Conservation (phyloP, 106 monocot genomes). For the Chionographis japonica region DNA sequence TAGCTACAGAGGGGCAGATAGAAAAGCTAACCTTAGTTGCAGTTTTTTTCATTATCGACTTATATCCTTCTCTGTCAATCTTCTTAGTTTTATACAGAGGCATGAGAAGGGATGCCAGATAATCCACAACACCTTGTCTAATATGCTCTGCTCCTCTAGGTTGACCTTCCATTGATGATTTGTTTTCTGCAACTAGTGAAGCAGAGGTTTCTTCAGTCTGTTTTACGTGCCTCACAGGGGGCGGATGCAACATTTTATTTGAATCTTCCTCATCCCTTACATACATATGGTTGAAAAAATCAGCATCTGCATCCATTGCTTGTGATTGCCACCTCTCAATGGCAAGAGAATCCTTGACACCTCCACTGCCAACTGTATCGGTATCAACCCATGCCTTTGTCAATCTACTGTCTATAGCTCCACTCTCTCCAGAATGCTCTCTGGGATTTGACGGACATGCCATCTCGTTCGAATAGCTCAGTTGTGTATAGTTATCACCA, state of each 20-base stretch:
- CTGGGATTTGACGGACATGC: conserved; percentile 30
- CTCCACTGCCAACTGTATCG: conserved; percentile 61
- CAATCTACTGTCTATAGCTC: conserved; percentile 53
- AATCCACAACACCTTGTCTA: conserved; percentile 88
- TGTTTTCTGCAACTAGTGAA: conserved; percentile 55
- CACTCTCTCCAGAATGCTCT: conserved; percentile 74
- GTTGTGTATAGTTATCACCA: conserved; percentile 35
- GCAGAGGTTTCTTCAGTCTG: conserved; percentile 40
- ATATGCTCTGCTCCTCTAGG: conserved; percentile 62
- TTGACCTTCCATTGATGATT: conserved; percentile 43
- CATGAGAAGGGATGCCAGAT: conserved; percentile 82
- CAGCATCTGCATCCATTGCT: conserved; percentile 84
- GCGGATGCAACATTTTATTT: conserved; percentile 18
- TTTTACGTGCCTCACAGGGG: conserved; percentile 17
- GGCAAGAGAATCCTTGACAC: conserved; percentile 81
- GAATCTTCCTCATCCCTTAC: conserved; percentile 61
- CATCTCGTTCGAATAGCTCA: conserved; percentile 51
- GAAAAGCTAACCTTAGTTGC: conserved; percentile 72
- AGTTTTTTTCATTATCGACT: conserved; percentile 89
- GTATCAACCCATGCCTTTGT: conserved; percentile 94
- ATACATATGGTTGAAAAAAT: conserved; percentile 51
- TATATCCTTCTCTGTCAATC: conserved; percentile 88
- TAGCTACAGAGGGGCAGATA: background rate
- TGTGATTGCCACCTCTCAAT: conserved; percentile 98
- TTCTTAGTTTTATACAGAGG: conserved; percentile 88